phyloP scores from a whole-genome alignment of 495 filamentous ascomycete genomes.

The Penicillium verhagenii region DNA sequence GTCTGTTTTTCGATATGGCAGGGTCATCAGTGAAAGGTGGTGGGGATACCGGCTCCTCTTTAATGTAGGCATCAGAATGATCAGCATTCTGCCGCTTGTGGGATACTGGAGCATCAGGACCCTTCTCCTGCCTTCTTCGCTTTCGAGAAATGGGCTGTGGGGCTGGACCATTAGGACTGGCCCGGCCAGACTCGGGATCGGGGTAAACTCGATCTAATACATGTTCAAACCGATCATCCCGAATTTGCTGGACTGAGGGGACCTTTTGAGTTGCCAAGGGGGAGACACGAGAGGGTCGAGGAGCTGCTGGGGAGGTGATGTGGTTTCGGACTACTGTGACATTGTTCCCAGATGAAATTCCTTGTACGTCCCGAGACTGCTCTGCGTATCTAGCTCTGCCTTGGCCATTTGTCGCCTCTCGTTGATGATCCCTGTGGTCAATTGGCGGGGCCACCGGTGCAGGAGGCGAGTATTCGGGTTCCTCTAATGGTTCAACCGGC shows the following conservation, averaged over 20 bases:
- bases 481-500: constrained; percentile 36
- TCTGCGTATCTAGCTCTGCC: constrained; percentile 22
- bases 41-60: constrained; percentile 82
- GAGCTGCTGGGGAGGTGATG: constrained; percentile 71
- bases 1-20: constrained; percentile 40
- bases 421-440: constrained; percentile 28
- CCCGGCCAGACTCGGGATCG: constrained; percentile 26
- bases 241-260: constrained; percentile 44
- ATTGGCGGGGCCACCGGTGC: constrained; percentile 41
- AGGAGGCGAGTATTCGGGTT: constrained; percentile 52
- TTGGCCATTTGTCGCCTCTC: constrained; percentile 16
- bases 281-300: constrained; percentile 79
- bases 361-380: constrained; percentile 21
- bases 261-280: constrained; percentile 66
- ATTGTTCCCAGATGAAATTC: constrained; percentile 28
- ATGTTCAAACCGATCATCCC: constrained; percentile 27
- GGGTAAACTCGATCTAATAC: constrained; percentile 22
- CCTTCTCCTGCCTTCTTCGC: constrained; percentile 44
- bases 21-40: constrained; percentile 63
- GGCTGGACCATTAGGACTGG: constrained; percentile 37
- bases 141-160: constrained; percentile 45
- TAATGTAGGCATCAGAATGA: constrained; percentile 64
- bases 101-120: constrained; percentile 26
- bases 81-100: constrained; percentile 30
- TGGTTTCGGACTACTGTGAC: constrained; percentile 58